Evolutionary conservation across 2,329 filamentous ascomycete genomes (phyloP), one percentile per base, ranked within the genome.

Genomic region (Stagonosporopsis chrysanthemi): DNA sequence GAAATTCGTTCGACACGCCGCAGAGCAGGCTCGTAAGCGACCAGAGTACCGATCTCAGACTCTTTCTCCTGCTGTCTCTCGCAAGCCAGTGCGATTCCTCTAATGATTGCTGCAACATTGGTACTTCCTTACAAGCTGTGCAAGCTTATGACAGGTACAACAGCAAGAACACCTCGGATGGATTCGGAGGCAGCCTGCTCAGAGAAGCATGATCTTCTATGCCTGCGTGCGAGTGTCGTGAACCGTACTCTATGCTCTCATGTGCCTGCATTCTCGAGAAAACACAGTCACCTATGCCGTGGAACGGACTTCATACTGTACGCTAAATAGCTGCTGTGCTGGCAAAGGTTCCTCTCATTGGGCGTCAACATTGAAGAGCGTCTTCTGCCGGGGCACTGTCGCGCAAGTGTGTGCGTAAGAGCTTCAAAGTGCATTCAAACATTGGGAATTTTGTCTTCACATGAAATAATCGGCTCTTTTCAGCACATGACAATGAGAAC

Each of bases 21-120:
- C 33, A 28, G 40, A 23, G 15, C 40, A 45, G 52, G 50, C 26
- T 49, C 19, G 40, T 31, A 49, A 44, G 31, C 52, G 52, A 44
- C 31, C 17, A 48, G 17, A 39, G 6, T 23, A 17, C 12, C 24
- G 9, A 26, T 6, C 12, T 8, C 17, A 39, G 17, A 23, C 33
- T 39, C 36, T 22, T 17, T 39, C 17, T 39, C 19, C 19, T 12
- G 19, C 7, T 24, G 9, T 15, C 12, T 24, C 22, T 12, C 17
- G n/a, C 17, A 8, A 23, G 19, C 38, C 11, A 24, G 15, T 12
- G 3, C 14, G 12, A 4, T 24, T 11, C 1, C 12, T 26, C 14
- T 9, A 40, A 40, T 14, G 31, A 33, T n/a, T n/a, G 14, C 7
- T 33, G 31, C 8, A n/a, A 33, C 14, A 15, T 3, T 5, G 12